Evolutionary conservation across 768 basidiomycete species (phyloP).

Genomic region (Kockovaella imperatae): DNA sequence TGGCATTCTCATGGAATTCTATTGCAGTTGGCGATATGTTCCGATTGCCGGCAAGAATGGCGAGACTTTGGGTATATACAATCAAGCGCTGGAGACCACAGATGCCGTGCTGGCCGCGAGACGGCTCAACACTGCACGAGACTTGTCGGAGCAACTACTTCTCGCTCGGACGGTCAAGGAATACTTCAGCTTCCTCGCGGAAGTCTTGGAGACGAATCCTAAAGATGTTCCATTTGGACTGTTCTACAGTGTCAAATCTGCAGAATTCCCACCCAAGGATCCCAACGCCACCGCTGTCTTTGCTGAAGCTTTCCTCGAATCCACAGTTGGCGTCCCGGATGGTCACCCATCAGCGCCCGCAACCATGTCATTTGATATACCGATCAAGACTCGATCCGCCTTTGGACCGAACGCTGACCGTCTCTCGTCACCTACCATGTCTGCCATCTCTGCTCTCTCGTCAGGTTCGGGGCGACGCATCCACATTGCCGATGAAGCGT

Average conservation of each 20-base stretch:
- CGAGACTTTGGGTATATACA: conserved; percentile 26
- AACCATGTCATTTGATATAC: conserved; percentile 6
- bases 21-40: conserved; percentile 31
- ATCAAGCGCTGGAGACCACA: conserved; percentile 27
- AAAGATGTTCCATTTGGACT: conserved; percentile 34
- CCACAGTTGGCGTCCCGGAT: conserved; percentile 25
- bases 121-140: conserved; percentile 18
- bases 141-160: conserved; percentile 27
- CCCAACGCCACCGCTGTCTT: not conserved
- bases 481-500: conserved; percentile 8
- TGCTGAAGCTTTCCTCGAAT: conserved; percentile 14
- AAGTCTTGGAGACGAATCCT: conserved; percentile 25
- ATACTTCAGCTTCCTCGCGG: conserved; percentile 17
- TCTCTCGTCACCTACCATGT: conserved; percentile 30
- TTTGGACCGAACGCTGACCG: conserved; percentile 24
- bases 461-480: conserved; percentile 22
- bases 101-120: conserved; percentile 26
- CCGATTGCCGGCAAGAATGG: conserved; percentile 25
- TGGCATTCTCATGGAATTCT: conserved; percentile 18
- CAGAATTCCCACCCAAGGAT: no score
- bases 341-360: conserved; percentile 18
- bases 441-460: conserved; percentile 31
- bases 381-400: conserved; percentile 2
- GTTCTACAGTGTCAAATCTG: conserved; percentile 23
- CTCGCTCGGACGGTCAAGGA: conserved; percentile 20